These are phyloP conservation scores for Fusarium staphyleae DNA, from an alignment of 2,329 filamentous ascomycete genomes.

Conservation along the genomic window DNA sequence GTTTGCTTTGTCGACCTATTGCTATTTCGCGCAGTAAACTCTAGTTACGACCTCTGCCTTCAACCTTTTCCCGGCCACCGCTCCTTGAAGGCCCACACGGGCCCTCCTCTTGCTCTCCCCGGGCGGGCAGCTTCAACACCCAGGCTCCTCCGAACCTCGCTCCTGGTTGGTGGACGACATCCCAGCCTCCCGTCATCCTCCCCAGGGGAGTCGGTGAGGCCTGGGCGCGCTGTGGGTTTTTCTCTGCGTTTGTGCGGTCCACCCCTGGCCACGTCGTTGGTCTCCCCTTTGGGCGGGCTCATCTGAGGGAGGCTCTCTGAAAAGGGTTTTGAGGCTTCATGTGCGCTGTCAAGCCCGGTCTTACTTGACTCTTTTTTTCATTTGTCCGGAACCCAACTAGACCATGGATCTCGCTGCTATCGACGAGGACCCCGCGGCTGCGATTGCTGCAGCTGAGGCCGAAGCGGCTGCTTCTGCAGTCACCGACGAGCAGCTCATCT, in stretches of 20 bases:
- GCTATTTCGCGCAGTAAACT: neutral
- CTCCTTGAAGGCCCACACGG: slow-evolving; percentile 27
- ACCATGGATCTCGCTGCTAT: slow-evolving; percentile 39
- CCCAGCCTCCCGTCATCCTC: slow-evolving; percentile 20
- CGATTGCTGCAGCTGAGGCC: slow-evolving; percentile 35
- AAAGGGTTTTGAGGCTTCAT: slow-evolving; percentile 33
- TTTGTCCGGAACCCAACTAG: slow-evolving; percentile 7
- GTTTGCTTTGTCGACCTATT: slow-evolving; percentile 2
- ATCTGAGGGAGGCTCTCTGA: slow-evolving; percentile 32
- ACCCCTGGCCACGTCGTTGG: slow-evolving; percentile 32
- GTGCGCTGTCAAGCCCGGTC: slow-evolving; percentile 29
- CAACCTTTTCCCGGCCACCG: slow-evolving; percentile 9
- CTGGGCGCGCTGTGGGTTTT: slow-evolving; percentile 28
- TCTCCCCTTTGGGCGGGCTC: slow-evolving; percentile 27
- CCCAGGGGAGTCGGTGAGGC: slow-evolving; percentile 35
- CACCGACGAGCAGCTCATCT: slow-evolving; percentile 35
- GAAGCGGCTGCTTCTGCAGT: slow-evolving; percentile 27
- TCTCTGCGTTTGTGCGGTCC: slow-evolving; percentile 15
- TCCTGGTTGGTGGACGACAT: slow-evolving; percentile 23
- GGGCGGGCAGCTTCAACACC: slow-evolving; percentile 7
- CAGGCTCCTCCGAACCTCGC: neutral
- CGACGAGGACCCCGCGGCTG: slow-evolving; percentile 41
- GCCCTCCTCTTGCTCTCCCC: slow-evolving; percentile 26
- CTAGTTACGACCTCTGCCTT: neutral
- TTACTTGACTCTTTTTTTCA: slow-evolving; percentile 19